Evolutionary conservation across 1,284 basidiomycete genomes (phyloP).

Genomic region (Amanita bisporigera): DNA sequence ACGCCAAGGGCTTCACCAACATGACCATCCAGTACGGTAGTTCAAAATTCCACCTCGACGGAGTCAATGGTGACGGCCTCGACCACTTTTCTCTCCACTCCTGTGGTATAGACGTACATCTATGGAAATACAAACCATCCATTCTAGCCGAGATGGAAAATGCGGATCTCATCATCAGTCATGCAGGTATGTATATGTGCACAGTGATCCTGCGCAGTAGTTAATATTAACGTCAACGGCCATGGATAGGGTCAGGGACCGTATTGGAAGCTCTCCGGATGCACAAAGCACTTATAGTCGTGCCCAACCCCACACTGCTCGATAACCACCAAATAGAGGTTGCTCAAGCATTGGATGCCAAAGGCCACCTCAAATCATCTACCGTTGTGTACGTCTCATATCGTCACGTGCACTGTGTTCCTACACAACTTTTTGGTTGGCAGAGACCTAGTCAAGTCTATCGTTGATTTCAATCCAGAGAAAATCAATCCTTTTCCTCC

Average conservation of each 20-base stretch:
- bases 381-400: conserved; percentile 26
- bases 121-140: conserved; percentile 76
- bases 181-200: conserved; percentile 82
- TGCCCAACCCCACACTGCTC: conserved; percentile 89
- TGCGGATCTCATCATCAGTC: conserved; percentile 86
- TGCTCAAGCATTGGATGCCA: conserved; percentile 68
- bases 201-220: too few species aligned
- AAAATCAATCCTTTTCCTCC: conserved; percentile 61
- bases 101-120: conserved; percentile 60
- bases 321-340: conserved; percentile 96
- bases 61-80: conserved; percentile 31
- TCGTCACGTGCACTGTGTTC: conserved; percentile 49
- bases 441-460: conserved; percentile 60
- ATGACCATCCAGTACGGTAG: conserved; percentile 82
- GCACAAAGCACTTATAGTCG: conserved; percentile 79
- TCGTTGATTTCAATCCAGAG: conserved; percentile 54
- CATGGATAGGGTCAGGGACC: conserved; percentile 83
- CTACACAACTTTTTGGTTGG: not conserved
- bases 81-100: conserved; percentile 40
- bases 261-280: conserved; percentile 88
- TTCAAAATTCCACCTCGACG: conserved; percentile 45
- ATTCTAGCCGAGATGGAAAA: conserved; percentile 66
- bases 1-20: conserved; percentile 56
- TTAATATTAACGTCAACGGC: conserved; percentile 6
- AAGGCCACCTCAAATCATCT: conserved; percentile 70